Evolutionary conservation across 352 stramenopile genomes (phyloP).

Genomic region (Globisporangium paroecandrum): DNA sequence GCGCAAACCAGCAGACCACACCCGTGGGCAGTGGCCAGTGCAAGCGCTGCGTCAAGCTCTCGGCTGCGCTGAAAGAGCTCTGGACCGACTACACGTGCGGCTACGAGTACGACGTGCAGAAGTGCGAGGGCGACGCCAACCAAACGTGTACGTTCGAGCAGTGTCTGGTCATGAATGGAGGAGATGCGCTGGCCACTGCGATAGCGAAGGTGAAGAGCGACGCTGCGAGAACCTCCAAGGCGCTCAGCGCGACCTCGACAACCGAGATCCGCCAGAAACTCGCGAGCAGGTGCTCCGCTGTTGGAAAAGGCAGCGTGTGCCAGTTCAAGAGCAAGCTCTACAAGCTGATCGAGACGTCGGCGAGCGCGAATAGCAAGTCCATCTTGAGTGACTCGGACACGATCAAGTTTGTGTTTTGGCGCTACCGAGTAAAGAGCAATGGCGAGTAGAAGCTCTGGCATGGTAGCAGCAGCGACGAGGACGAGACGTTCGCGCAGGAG

Average conservation of each 20-base stretch:
- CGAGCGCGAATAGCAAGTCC: slow-evolving; percentile 22
- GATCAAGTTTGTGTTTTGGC: slow-evolving; percentile 57
- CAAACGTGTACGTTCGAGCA: slow-evolving; percentile 45
- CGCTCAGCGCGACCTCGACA: slow-evolving; percentile 36
- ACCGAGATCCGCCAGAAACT: slow-evolving; percentile 61
- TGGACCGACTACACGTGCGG: slow-evolving; percentile 66
- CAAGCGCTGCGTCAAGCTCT: slow-evolving; percentile 50
- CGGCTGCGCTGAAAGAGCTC: slow-evolving; percentile 43
- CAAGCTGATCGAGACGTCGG: slow-evolving; percentile 33
- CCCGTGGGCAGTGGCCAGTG: slow-evolving; percentile 32
- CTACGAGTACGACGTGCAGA: slow-evolving; percentile 46
- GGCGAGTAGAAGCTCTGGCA: slow-evolving; percentile 43
- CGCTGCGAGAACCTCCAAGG: slow-evolving; percentile 26
- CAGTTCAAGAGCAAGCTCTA: slow-evolving; percentile 31
- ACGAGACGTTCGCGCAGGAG: slow-evolving; percentile 25
- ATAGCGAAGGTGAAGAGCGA: slow-evolving; percentile 23
- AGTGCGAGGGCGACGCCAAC: slow-evolving; percentile 32
- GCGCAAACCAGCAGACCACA: slow-evolving; percentile 21
- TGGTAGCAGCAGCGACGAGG: slow-evolving; percentile 17
- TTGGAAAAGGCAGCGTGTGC: slow-evolving; percentile 29
- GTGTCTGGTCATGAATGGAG: slow-evolving; percentile 46
- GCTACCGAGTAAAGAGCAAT: slow-evolving; percentile 41
- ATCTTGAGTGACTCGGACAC: slow-evolving; percentile 12
- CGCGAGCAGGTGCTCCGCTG: slow-evolving; percentile 29
- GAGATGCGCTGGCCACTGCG: slow-evolving; percentile 37